Base-by-base conservation (phyloP, 2,329 filamentous ascomycete species). In the Cladosporium sp. region DNA sequence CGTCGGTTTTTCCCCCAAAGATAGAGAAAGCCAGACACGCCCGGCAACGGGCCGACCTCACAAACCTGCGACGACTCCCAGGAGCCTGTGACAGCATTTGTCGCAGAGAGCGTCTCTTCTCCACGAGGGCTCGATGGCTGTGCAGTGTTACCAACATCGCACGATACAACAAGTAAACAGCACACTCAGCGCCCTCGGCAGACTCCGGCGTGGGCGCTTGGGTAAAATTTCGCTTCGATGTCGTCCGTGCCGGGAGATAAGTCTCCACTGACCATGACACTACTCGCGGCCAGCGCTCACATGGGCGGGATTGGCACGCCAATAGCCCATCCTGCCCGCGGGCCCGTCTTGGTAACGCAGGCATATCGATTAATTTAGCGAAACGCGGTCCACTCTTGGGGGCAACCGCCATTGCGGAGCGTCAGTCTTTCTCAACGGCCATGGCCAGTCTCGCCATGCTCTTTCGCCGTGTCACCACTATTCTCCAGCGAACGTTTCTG, bases 401-500 rank as follows among this genome's bases (percentile, higher is more conserved):
- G 29, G 45, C 16, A 38, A 15, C 25, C 36, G 36, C 29, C 32
- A 29, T 25, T 36, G 36, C 29, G 25, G 18, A 20, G 38, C 29
- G 7, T 35, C 15, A 20, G 33, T 47, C 22, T 39, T 39, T 46
- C 43, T 40, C 45, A 48, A 48, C 45, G 45, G 45, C 27, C 36
- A 9, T 19, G 30, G 27, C 32, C 32, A 35, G 32, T 35, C 12
- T 35, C 32, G 22, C 22, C 22, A 27, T 27, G 22, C 22, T 27
- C 22, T 27, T 9, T 27, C 22, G 22, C 22, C 22, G 22, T 27
- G 22, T 27, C 22, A 27, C 22, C 22, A 27, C 22, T 27, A 27
- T 27, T 27, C 43, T 36, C 43, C 36, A 48, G 32, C 32, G 32
- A 48, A 32, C 45, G 45, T 48, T 48, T 48, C 45, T 48, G 45